These are phyloP conservation scores for Lepiota venenata DNA, from an alignment of 768 basidiomycete species.

Conservation along the genomic window DNA sequence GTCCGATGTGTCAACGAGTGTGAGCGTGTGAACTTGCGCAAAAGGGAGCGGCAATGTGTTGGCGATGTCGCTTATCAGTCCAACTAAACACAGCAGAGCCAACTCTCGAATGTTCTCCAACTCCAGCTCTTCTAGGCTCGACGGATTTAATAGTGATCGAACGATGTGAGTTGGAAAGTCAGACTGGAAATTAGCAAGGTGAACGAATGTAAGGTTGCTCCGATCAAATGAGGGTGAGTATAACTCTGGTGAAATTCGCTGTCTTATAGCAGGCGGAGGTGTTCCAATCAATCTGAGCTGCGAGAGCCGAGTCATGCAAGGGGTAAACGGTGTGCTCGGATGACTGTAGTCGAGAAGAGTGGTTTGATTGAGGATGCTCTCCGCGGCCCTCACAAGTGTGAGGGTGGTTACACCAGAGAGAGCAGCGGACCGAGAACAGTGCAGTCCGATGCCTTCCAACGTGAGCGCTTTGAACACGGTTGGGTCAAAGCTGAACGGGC, in stretches of 20 bases:
- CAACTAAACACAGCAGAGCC: not conserved
- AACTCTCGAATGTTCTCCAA: not conserved
- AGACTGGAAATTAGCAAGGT: not conserved
- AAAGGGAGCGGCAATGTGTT: not conserved
- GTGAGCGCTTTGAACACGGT: not conserved
- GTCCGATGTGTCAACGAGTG: not conserved
- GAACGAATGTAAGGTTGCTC: not conserved
- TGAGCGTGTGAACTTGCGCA: constrained; percentile 1
- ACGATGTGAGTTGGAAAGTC: not conserved
- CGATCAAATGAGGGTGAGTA: constrained; percentile 4
- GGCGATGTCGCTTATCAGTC: not conserved
- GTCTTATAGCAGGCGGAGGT: not conserved
- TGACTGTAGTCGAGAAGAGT: not conserved
- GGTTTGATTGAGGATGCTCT: constrained; percentile 6
- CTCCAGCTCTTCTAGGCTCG: constrained; percentile 3
- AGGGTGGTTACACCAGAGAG: not conserved
- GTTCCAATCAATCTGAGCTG: constrained; percentile 3
- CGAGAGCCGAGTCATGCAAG: constrained; percentile 2
- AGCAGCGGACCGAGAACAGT: not conserved
- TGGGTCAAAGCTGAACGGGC: constrained; percentile 3
- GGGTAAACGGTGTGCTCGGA: not conserved
- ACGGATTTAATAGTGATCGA: not conserved
- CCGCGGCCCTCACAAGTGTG: constrained; percentile 2
- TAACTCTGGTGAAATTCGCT: not conserved
- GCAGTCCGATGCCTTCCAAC: constrained; percentile 4